Evolutionary conservation across 2,329 filamentous ascomycete species (phyloP).

Genomic region (Zasmidium angulare): DNA sequence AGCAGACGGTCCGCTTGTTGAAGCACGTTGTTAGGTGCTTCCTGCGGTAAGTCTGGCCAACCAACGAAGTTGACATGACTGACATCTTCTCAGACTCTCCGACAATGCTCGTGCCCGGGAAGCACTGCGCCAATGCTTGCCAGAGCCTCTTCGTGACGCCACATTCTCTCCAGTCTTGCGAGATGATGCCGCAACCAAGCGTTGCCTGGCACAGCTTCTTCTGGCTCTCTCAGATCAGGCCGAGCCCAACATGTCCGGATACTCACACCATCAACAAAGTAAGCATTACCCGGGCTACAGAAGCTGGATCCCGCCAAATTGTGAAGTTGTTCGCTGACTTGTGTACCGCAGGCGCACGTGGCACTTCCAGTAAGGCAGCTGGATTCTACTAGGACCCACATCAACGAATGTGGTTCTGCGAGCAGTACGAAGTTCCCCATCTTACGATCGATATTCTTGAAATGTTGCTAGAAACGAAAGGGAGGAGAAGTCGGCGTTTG

Average conservation of each 20-base stretch:
- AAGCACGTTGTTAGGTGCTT: constrained; percentile 99
- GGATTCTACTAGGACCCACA: background rate
- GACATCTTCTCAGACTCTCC: constrained; percentile 64
- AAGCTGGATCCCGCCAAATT: too few relatives aligned
- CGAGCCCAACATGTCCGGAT: constrained; percentile 29
- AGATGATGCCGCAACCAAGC: constrained; percentile 95
- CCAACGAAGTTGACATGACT: background rate
- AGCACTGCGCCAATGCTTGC: constrained; percentile 90
- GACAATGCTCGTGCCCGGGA: constrained; percentile 96
- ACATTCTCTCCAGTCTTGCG: constrained; percentile 96
- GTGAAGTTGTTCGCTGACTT: background rate
- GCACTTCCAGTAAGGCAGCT: background rate
- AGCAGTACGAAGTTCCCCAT: background rate
- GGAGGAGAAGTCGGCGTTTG: constrained; percentile 1
- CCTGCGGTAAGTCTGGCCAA: constrained; percentile 67
- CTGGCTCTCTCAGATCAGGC: constrained; percentile 83
- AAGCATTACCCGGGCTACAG: too few relatives aligned
- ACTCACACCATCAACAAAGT: constrained; percentile 2
- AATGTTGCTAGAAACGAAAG: background rate
- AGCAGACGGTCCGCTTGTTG: constrained; percentile 89
- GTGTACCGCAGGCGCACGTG: background rate
- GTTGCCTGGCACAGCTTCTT: constrained; percentile 92
- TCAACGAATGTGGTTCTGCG: background rate
- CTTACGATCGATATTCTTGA: constrained; percentile 6
- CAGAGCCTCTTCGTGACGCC: constrained; percentile 95